Base-by-base conservation (phyloP, 257 asterid genomes). In the Solanum sitiens region DNA sequence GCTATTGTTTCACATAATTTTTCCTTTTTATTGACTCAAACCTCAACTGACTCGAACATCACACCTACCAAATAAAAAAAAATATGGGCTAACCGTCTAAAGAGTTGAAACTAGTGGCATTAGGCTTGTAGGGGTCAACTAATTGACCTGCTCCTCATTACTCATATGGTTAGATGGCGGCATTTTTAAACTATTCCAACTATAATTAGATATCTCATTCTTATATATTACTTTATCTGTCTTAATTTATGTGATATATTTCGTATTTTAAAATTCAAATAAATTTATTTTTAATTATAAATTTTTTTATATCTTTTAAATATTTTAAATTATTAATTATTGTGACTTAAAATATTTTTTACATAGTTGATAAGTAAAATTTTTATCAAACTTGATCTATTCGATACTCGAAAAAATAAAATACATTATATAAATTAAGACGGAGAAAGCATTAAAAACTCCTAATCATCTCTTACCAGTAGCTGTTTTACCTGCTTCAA, bases 361-460 rank as follows among this genome's bases (percentile, higher is more conserved):
- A 27, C 1, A 27, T 27, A 27, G 30, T 27, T n/a, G n/a, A n/a
- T n/a, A n/a, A n/a, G n/a, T n/a, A n/a, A n/a, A n/a, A n/a, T n/a
- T n/a, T n/a, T n/a, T n/a, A n/a, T n/a, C n/a, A n/a, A n/a, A n/a
- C n/a, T n/a, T n/a, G n/a, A n/a, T n/a, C 0, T 0, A 0, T 18
- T 56, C 7, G 2, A 56, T 0, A 18, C 1, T 7, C 2, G 0
- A 56, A 27, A 53, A 18, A 56, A 7, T 0, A 0, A 56, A 56
- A 56, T 56, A 0, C 18, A 0, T 56, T 4, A 18, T 2, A 18
- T 18, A 56, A 53, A 18, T 18, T 53, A 10, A 0, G 0, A 53
- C 2, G 4, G 0, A 18, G 6, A 0, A 2, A 18, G 4, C 18
- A 53, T 18, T 7, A 56, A 18, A 56, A 56, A 56, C 15, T 35